phyloP scores from a whole-genome alignment of 2,329 filamentous ascomycete genomes.

The Teratosphaeria pseudoeucalypti region DNA sequence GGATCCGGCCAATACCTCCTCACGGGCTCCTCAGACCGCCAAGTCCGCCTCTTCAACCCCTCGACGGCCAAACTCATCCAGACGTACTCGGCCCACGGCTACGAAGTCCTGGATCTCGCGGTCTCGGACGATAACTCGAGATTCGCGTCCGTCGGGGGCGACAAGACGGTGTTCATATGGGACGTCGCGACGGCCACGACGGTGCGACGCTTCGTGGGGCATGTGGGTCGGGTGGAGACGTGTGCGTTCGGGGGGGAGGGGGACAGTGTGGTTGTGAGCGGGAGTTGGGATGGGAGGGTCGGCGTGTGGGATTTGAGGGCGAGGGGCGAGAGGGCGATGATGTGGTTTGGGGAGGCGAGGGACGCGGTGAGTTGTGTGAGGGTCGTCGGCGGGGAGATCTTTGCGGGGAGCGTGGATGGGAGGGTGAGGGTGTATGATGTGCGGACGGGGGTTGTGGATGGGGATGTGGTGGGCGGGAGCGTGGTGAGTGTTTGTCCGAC shows the following conservation, averaged over 20 bases:
- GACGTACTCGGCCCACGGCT: constrained; percentile 80
- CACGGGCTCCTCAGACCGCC: constrained; percentile 75
- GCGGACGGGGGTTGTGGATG: constrained; percentile 58
- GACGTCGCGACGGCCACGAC: constrained; percentile 77
- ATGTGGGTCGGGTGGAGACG: constrained; percentile 61
- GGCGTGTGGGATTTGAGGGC: constrained; percentile 62
- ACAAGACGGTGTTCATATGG: constrained; percentile 88
- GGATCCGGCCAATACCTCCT: constrained; percentile 51
- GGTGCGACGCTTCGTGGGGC: constrained; percentile 59
- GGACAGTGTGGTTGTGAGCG: constrained; percentile 61
- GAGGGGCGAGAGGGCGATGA: constrained; percentile 51
- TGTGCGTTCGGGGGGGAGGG: constrained; percentile 68
- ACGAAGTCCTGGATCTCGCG: constrained; percentile 74
- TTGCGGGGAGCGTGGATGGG: constrained; percentile 75
- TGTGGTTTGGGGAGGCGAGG: constrained; percentile 61
- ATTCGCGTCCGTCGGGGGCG: constrained; percentile 81
- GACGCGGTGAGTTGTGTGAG: constrained; percentile 50
- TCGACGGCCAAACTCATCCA: constrained; percentile 55
- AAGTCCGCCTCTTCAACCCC: constrained; percentile 79
- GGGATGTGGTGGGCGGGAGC: constrained; percentile 47
- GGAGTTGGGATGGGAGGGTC: constrained; percentile 65
- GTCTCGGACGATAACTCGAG: constrained; percentile 67
- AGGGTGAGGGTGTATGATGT: constrained; percentile 74
- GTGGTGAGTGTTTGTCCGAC: constrained; percentile 70
- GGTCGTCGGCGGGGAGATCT: constrained; percentile 43